These are phyloP conservation scores for Syzygium jambos DNA, from an alignment of 345 rosid species.

Conservation along the genomic window DNA sequence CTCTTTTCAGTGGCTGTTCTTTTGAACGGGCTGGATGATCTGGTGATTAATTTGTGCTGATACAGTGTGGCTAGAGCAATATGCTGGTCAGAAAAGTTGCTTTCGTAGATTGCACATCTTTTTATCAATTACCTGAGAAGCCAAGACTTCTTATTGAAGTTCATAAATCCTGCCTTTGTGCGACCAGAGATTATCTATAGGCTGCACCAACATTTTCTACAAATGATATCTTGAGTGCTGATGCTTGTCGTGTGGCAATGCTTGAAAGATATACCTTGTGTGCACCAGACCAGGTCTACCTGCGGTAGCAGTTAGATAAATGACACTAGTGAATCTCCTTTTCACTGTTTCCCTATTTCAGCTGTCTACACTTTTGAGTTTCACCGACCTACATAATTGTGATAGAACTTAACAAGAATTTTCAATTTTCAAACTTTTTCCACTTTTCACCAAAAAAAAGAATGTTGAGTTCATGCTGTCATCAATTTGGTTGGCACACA, in stretches of 20 bases:
- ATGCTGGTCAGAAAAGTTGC: neutral
- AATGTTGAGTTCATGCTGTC: too few species aligned
- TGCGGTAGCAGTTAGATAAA: neutral
- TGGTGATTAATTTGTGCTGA: neutral
- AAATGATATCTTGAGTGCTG: neutral
- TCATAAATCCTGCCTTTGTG: neutral
- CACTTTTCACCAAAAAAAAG: too few species aligned
- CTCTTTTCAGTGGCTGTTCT: neutral
- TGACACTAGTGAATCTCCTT: neutral
- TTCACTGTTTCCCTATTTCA: neutral
- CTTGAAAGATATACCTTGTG: neutral
- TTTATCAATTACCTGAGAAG: neutral
- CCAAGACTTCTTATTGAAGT: neutral
- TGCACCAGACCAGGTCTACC: neutral
- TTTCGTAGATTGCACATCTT: neutral
- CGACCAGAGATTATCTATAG: neutral
- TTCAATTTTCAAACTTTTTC: too few species aligned
- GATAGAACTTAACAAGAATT: too few species aligned
- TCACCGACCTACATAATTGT: neutral
- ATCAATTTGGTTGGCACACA: neutral
- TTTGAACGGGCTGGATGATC: neutral
- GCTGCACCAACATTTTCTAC: neutral
- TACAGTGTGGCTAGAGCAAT: neutral
- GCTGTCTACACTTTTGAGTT: neutral
- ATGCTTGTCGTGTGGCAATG: neutral